Base-by-base conservation (phyloP, 106 monocot genomes). In the Triglochin maritima region DNA sequence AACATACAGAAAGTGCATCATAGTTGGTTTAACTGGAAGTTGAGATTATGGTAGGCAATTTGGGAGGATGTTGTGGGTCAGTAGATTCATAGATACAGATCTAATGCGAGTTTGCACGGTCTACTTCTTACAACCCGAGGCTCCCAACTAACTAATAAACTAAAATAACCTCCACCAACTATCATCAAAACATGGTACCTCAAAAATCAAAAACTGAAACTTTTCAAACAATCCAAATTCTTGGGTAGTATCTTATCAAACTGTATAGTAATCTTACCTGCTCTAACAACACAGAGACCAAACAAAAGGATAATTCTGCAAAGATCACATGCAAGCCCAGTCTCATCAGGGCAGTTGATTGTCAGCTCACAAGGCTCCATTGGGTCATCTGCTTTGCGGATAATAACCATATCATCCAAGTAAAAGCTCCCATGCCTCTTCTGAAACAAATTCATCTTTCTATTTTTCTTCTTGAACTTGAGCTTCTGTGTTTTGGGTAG, bases 301-400 rank as follows among this genome's bases (percentile, higher is more conserved):
- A 85, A 85, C 75, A 80, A 75, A 66, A 88, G 84, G 69, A 88
- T 85, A 51, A 85, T 61, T 11, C 88, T 84, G 78, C 84, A 84
- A 70, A 88, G 80, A 65, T 88, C 88, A 70, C 84, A 88, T 15
- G 84, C 88, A 66, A 88, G 84, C 16, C 88, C 88, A 56, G 81
- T 88, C 80, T 88, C 80, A 62, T 88, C 66, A 17, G 66, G 66
- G 42, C 66, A 67, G 53, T 67, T 67, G 50, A 67, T 53, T 50
- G 66, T 67, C 69, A 88, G 56, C 7, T 84, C 78, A 49, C 62
- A 80, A 4, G 79, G 84, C 5, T 88, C 84, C 2, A 79, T 78
- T 64, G 82, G 8, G 15, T 52, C 69, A 41, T 88, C 84, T 69
- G 88, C 80, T 44, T 66, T 69, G 63, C 75, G 47, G 56, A 90